Evolutionary conservation across 139 green algal genomes (phyloP), one percentile per base, ranked within the genome.

Genomic region (Zygnema cylindricum): DNA sequence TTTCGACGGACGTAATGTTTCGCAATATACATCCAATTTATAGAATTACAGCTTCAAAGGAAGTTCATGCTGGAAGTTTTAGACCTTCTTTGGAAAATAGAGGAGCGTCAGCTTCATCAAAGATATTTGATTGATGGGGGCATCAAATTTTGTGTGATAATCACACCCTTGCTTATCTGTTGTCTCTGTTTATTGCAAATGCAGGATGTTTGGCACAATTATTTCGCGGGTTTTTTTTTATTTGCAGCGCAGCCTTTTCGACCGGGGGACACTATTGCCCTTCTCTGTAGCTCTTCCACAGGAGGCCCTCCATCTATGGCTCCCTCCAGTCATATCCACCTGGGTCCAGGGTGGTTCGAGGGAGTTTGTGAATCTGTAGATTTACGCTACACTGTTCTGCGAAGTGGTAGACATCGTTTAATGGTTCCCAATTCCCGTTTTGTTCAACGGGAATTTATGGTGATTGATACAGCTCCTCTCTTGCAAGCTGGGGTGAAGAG

Each of bases 141-240:
- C n/a, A n/a, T n/a, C n/a, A n/a, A n/a, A n/a, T n/a, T n/a, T n/a
- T n/a, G n/a, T n/a, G n/a, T n/a, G n/a, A n/a, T n/a, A n/a, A n/a
- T n/a, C n/a, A n/a, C n/a, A n/a, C n/a, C n/a, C n/a, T n/a, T n/a
- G n/a, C n/a, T n/a, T n/a, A n/a, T n/a, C n/a, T n/a, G n/a, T n/a
- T n/a, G n/a, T n/a, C n/a, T n/a, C n/a, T n/a, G n/a, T n/a, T n/a
- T n/a, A n/a, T n/a, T n/a, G n/a, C n/a, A 38, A 2, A 7, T 81
- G 43, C 87, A 91, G 87, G 87, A 91, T 75, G 33, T 91, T 33
- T 88, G 78, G 78, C 40, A 88, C 87, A 91, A 91, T 63, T 87
- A 86, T 63, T 84, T 91, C 21, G 87, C 78, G 23, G 87, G 87
- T 82, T 91, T 91, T 63, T 91, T 91, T 32, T 69, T 91, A 36